Conservation (phyloP, 192 early-diverging fungal genomes). For the Coemansia sp. region DNA sequence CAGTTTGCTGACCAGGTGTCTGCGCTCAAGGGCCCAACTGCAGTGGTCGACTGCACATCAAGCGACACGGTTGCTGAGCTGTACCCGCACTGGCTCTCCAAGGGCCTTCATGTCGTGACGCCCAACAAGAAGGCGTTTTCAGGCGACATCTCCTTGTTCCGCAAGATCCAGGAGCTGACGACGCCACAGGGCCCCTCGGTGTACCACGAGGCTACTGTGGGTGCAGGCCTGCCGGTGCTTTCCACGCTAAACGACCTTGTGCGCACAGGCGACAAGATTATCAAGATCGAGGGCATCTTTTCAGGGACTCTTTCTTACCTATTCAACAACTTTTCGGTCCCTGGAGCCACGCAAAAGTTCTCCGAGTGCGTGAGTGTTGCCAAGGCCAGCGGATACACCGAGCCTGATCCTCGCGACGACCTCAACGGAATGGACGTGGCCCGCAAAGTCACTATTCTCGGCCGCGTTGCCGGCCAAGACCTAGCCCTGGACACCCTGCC, state of each 20-base stretch:
- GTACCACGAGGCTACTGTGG: slow-evolving; percentile 95
- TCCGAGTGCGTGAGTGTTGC: slow-evolving; percentile 87
- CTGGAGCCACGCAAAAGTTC: slow-evolving; percentile 64
- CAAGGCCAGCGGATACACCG: slow-evolving; percentile 93
- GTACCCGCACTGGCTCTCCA: slow-evolving; percentile 81
- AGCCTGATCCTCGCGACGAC: slow-evolving; percentile 98
- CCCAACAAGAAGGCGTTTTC: slow-evolving; percentile 99
- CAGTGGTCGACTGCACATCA: slow-evolving; percentile 92
- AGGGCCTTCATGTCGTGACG: slow-evolving; percentile 85
- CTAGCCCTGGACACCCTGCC: slow-evolving; percentile 73
- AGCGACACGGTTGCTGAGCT: slow-evolving; percentile 69
- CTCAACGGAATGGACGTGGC: slow-evolving; percentile 99
- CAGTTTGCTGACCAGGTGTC: slow-evolving; percentile 59
- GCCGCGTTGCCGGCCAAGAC: slow-evolving; percentile 79
- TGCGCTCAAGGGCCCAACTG: slow-evolving; percentile 56
- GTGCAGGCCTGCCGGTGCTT: slow-evolving; percentile 94
- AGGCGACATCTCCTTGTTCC: slow-evolving; percentile 66
- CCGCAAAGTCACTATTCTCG: slow-evolving; percentile 91
- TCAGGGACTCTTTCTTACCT: slow-evolving; percentile 97
- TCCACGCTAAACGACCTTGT: slow-evolving; percentile 88
- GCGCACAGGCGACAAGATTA: slow-evolving; percentile 87
- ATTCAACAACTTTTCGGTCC: slow-evolving; percentile 93
- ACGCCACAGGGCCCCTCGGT: slow-evolving; percentile 59
- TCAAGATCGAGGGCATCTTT: slow-evolving; percentile 94
- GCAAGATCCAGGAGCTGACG: slow-evolving; percentile 63